Evolutionary conservation across 129 eudicot genomes (phyloP).

Genomic region (Scalesia atractyloides): DNA sequence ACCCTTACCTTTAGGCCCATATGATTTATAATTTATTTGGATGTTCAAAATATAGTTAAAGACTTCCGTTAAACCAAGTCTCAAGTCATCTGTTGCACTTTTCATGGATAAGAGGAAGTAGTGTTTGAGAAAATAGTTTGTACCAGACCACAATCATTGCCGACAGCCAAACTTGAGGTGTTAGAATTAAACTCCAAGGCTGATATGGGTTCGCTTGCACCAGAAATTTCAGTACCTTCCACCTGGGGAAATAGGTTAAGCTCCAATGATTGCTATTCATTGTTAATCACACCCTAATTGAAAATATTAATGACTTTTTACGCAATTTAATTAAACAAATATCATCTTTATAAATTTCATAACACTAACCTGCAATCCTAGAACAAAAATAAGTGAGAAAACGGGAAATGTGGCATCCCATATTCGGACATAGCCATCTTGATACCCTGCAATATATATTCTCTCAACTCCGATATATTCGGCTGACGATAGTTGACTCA

Average conservation of each 20-base stretch:
- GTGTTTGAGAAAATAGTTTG: slow-evolving; percentile 22
- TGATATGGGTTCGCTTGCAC: slow-evolving; percentile 62
- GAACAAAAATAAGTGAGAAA: slow-evolving; percentile 53
- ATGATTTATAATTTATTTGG: background rate
- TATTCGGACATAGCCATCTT: slow-evolving; percentile 81
- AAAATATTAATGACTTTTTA: slow-evolving; percentile 11
- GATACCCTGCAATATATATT: slow-evolving; percentile 89
- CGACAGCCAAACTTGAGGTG: slow-evolving; percentile 60
- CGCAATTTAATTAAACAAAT: background rate
- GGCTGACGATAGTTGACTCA: slow-evolving; percentile 46
- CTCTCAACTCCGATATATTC: slow-evolving; percentile 56
- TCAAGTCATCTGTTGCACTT: slow-evolving; percentile 10
- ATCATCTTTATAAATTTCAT: slow-evolving; percentile 4
- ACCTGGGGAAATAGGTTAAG: slow-evolving; percentile 47
- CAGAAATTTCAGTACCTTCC: slow-evolving; percentile 54
- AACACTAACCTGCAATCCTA: slow-evolving; percentile 61
- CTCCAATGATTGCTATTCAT: slow-evolving; percentile 27
- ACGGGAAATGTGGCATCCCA: slow-evolving; percentile 93
- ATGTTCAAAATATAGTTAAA: slow-evolving; percentile 7
- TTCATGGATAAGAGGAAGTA: slow-evolving; percentile 16
- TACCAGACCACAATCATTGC: slow-evolving; percentile 82
- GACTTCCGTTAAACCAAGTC: slow-evolving; percentile 14
- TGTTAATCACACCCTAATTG: slow-evolving; percentile 13
- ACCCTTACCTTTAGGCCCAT: slow-evolving; percentile 9
- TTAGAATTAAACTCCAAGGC: slow-evolving; percentile 64